A percentile compares a stretch with the other conserved stretches of the same genome.
Conservation (phyloP, 192 early-diverging fungal species). For the Physocladia obscura region DNA sequence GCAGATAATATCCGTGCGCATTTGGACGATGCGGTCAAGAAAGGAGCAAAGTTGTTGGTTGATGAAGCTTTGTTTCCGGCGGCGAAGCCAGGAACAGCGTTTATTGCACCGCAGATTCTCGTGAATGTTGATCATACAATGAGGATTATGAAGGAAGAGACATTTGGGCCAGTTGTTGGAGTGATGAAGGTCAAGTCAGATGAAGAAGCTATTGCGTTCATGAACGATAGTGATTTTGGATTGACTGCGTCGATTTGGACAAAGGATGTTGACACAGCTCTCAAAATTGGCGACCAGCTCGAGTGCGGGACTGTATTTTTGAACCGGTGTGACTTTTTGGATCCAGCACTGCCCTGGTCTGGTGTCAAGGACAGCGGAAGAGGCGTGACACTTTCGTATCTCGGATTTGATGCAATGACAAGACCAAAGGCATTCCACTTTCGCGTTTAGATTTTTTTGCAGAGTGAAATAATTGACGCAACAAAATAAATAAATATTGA, state of each 20-base stretch:
- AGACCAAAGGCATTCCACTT: constrained; percentile 69
- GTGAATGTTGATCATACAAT: constrained; percentile 72
- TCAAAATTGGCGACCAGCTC: constrained; percentile 58
- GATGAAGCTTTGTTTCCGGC: constrained; percentile 55
- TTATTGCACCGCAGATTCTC: constrained; percentile 75
- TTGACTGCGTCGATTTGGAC: constrained; percentile 84
- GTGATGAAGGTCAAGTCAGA: constrained; percentile 71
- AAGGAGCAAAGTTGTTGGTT: constrained; percentile 69
- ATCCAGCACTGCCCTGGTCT: constrained; percentile 78
- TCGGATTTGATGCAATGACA: constrained; percentile 73
- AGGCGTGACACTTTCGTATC: constrained; percentile 67
- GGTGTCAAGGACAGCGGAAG: constrained; percentile 74
- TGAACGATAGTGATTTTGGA: constrained; percentile 81
- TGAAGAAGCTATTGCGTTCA: constrained; percentile 71
- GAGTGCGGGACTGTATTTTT: constrained; percentile 81
- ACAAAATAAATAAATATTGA: no score
- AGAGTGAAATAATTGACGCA: no score
- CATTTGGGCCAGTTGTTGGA: constrained; percentile 80
- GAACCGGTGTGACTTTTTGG: constrained; percentile 82
- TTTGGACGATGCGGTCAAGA: constrained; percentile 64
- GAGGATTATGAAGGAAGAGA: constrained; percentile 78
- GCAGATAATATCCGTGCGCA: constrained; percentile 71
- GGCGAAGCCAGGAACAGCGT: constrained; percentile 62
- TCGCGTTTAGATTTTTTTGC: constrained; percentile 30
- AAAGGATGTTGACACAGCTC: constrained; percentile 54